Base-by-base conservation (phyloP, 306 rosid genomes). In the Acmispon strigosus region DNA sequence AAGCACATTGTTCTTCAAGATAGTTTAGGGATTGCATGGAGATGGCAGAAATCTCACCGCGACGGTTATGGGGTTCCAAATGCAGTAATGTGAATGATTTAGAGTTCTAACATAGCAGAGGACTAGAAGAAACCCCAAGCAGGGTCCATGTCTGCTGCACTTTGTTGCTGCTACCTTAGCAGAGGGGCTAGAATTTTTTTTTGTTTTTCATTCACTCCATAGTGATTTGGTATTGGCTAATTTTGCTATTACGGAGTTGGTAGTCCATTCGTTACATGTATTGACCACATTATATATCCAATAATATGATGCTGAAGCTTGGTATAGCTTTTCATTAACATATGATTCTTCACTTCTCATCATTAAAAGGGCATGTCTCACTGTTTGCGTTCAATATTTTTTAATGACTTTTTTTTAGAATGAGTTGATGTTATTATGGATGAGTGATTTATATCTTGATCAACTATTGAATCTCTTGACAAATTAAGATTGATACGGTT, bases 21-120 rank as follows among this genome's bases (percentile, higher is more conserved):
- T 81, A 92, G 98, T 81, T 80, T 92, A 74, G 29, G 62, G 82
- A 50, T 75, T 0, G 96, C 98, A 10, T 92, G 98, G 98, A 90
- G 79, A 77, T 92, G 98, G 98, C 98, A 92, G 76, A 90, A 92
- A 74, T 79, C 81, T 12, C 98, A 92, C 55, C 87, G 77, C 3
- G 74, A 84, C 29, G 98, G 96, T 44, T 92, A 92, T 19, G 92
- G 86, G 15, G 68, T 65, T 77, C 56, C 89, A 6, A 72, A 73
- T 80, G 73, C 63, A 43, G 2, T 51, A 17, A 42, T 63, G 67
- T 84, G 96, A 89, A 43, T 62, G 39, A 61, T 53, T 71, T 44
- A 51, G 74, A 66, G 52, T 70, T 54, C 66, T 80, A 70, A 68
- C 80, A 70, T 61, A 70, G 74, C 80, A 34, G 18, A 56, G 61